A percentile compares a stretch with the other conserved stretches of the same genome.
Evolutionary conservation across 768 basidiomycete genomes (phyloP).

Genomic region (Exidia glandulosa): DNA sequence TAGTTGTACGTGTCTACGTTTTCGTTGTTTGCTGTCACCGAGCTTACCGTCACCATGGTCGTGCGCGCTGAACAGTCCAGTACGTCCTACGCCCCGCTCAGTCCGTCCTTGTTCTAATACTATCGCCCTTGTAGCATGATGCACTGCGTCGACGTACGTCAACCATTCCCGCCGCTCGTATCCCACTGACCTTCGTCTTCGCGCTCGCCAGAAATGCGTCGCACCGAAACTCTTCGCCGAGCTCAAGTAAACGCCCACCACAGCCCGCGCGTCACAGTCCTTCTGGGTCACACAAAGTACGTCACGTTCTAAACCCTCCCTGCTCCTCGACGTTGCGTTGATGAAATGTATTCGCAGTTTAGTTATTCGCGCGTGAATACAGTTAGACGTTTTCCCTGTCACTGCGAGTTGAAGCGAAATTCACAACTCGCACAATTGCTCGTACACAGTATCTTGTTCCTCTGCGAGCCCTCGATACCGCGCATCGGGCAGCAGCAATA

Average conservation of each 20-base stretch:
- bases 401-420: too few species aligned
- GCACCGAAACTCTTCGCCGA: constrained; percentile 65
- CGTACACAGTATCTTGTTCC: too few species aligned
- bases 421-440: too few species aligned
- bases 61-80: constrained; percentile 1
- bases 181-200: constrained; percentile 6
- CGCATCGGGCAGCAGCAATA: too few species aligned
- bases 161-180: not conserved
- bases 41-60: not conserved
- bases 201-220: constrained; percentile 34
- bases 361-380: too few species aligned
- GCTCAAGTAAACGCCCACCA: not conserved
- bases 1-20: constrained; percentile 16
- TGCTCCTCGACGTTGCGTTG: too few species aligned
- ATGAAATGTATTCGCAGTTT: too few species aligned
- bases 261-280: too few species aligned
- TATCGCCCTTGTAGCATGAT: constrained; percentile 48
- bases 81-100: constrained; percentile 51
- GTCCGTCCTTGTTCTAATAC: constrained; percentile 19
- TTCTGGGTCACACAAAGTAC: too few species aligned
- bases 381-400: too few species aligned
- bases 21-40: not conserved
- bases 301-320: too few species aligned
- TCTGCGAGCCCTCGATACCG: too few species aligned
- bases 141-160: constrained; percentile 82